A percentile compares a stretch with the other conserved stretches of the same genome.
phyloP scores from a whole-genome alignment of 2,329 filamentous ascomycete species.

The Aureobasidium vineae region DNA sequence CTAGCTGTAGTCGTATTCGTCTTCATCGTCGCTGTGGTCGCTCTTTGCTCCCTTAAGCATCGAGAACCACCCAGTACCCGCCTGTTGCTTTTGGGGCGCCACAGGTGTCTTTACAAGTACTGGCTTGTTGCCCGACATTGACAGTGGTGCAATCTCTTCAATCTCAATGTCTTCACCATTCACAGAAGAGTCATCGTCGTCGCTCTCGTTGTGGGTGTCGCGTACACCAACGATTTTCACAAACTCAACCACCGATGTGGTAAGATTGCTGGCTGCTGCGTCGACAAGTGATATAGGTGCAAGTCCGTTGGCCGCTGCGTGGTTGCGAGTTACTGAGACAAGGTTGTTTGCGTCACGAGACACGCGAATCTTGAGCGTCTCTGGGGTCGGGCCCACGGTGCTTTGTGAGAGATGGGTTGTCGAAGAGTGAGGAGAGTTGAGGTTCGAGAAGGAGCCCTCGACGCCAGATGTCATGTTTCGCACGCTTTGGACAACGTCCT shows the following conservation, averaged over 20 bases:
- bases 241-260: constrained; percentile 80
- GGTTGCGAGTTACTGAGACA: constrained; percentile 93
- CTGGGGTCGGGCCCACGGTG: constrained; percentile 37
- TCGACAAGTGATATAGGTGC: constrained; percentile 92
- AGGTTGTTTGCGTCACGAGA: constrained; percentile 94
- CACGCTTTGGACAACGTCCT: constrained; percentile 76
- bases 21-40: constrained; percentile 26
- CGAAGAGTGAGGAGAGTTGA: constrained; percentile 26
- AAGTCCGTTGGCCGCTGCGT: constrained; percentile 75
- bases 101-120: constrained; percentile 4
- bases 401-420: constrained; percentile 34
- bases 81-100: constrained; percentile 26
- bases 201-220: constrained; percentile 51
- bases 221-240: constrained; percentile 81
- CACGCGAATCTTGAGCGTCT: constrained; percentile 68
- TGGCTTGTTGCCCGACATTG: constrained; percentile 22
- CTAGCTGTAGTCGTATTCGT: constrained; percentile 28
- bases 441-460: constrained; percentile 50
- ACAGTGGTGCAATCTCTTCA: constrained; percentile 21
- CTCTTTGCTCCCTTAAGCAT: constrained; percentile 28
- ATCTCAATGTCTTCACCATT: constrained; percentile 47
- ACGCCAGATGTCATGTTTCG: constrained; percentile 83
- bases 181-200: constrained; percentile 2
- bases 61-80: constrained; percentile 27
- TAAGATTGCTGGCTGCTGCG: constrained; percentile 87